A percentile compares a stretch with the other conserved stretches of the same genome.
Evolutionary conservation across 2,329 filamentous ascomycete genomes (phyloP).

Genomic region (Teratosphaeria epicoccoides): DNA sequence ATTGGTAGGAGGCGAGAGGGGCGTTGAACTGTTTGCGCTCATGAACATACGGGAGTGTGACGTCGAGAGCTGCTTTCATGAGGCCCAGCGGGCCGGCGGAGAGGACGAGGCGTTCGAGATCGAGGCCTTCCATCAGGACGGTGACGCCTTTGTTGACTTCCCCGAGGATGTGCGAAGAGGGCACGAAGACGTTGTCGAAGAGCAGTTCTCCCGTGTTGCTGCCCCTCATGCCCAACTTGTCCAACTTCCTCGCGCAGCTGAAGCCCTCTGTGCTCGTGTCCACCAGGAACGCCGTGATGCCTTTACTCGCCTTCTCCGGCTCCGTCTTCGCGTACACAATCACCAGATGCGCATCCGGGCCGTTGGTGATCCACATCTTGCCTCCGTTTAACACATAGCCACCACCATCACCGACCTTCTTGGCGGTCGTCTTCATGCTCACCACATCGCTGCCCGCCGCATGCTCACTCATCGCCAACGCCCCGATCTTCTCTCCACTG

Average conservation of each 20-base stretch:
- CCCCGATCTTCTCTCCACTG: slow-evolving; percentile 70
- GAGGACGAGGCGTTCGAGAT: slow-evolving; percentile 85
- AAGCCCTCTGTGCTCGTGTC: slow-evolving; percentile 65
- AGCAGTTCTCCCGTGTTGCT: slow-evolving; percentile 91
- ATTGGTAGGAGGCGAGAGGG: slow-evolving; percentile 84
- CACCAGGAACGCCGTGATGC: slow-evolving; percentile 91
- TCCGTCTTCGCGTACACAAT: slow-evolving; percentile 96
- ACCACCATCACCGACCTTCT: slow-evolving; percentile 64
- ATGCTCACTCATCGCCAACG: slow-evolving; percentile 89
- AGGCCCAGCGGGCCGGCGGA: slow-evolving; percentile 83
- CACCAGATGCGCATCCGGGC: slow-evolving; percentile 82
- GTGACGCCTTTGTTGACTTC: slow-evolving; percentile 69
- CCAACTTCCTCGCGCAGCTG: slow-evolving; percentile 77
- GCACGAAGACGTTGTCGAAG: slow-evolving; percentile 85
- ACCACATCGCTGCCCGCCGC: slow-evolving; percentile 89
- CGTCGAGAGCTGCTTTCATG: slow-evolving; percentile 85
- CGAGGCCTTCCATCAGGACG: slow-evolving; percentile 92
- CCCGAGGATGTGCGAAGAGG: slow-evolving; percentile 70
- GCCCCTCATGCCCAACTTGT: slow-evolving; percentile 97
- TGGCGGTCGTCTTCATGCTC: slow-evolving; percentile 82
- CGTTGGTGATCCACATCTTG: slow-evolving; percentile 99
- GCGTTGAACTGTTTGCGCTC: slow-evolving; percentile 76
- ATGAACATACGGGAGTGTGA: slow-evolving; percentile 80
- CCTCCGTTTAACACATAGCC: slow-evolving; percentile 78
- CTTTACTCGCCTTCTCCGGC: slow-evolving; percentile 69